phyloP scores from a whole-genome alignment of 1,139 yeast genomes.

The Taphrina populina region DNA sequence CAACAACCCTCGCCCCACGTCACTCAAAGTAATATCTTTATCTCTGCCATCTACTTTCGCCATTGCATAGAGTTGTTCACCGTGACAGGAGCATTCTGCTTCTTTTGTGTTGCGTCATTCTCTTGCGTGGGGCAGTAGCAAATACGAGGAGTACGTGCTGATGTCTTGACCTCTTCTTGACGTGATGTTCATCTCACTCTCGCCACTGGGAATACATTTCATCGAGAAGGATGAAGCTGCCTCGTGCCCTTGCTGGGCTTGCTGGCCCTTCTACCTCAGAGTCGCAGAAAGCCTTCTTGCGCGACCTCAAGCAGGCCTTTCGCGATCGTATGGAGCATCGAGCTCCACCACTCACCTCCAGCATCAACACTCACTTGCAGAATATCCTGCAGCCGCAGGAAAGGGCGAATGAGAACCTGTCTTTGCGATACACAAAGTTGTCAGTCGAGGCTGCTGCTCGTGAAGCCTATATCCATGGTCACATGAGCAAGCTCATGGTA shows the following conservation, averaged over 20 bases:
- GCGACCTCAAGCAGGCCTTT: slow-evolving; percentile 22
- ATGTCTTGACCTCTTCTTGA: not conserved
- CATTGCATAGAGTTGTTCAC: no score
- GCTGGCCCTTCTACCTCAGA: slow-evolving; percentile 26
- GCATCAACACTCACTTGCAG: slow-evolving; percentile 17
- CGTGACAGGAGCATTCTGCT: no score
- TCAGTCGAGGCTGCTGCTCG: slow-evolving; percentile 5
- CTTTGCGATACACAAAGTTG: not conserved
- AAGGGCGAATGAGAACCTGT: not conserved
- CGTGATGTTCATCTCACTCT: not conserved
- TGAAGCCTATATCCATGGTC: slow-evolving; percentile 14
- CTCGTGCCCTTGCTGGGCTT: slow-evolving; percentile 10
- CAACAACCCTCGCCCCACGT: slow-evolving; percentile 14
- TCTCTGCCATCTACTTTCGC: not conserved
- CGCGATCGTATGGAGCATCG: slow-evolving; percentile 24
- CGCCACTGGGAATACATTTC: not conserved
- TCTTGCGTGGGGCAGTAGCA: not conserved
- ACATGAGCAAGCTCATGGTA: not conserved
- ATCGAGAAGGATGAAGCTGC: slow-evolving; percentile 2
- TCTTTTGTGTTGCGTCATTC: no score
- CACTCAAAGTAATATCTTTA: not conserved
- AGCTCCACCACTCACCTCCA: slow-evolving; percentile 13
- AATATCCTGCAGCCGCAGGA: not conserved
- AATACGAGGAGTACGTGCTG: not conserved
- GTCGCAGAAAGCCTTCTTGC: slow-evolving; percentile 18